These are phyloP conservation scores for Cyclotella baltica DNA, from an alignment of 108 stramenopile genomes.

Conservation along the genomic window DNA sequence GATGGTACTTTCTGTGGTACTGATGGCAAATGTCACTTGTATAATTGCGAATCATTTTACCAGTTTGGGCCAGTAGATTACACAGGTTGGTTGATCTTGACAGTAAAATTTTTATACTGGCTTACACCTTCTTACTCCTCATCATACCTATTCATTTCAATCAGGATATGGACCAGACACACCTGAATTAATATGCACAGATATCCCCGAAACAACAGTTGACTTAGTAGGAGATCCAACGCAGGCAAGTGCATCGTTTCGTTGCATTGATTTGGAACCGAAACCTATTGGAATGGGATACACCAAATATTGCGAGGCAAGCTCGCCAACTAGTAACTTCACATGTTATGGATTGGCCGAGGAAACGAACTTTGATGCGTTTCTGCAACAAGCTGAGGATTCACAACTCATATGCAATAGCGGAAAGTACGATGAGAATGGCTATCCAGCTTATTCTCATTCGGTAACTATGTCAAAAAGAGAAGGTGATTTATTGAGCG, in stretches of 20 bases:
- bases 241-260: conserved; percentile 3
- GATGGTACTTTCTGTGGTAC: neutral
- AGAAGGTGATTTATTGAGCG: neutral
- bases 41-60: neutral
- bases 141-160: neutral
- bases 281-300: conserved; percentile 6
- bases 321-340: neutral
- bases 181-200: neutral
- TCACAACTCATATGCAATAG: neutral
- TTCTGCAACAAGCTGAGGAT: neutral
- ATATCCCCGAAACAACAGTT: neutral
- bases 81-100: too few relatives aligned
- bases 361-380: conserved; percentile 10
- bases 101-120: too few relatives aligned
- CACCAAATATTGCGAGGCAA: neutral
- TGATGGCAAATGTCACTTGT: neutral
- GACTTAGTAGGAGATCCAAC: neutral
- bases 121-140: too few relatives aligned
- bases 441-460: conserved; percentile 7
- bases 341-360: conserved; percentile 6
- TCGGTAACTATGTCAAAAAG: neutral
- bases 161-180: neutral
- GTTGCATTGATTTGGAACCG: neutral
- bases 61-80: neutral
- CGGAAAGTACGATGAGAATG: conserved; percentile 4